phyloP scores from a whole-genome alignment of 2,329 filamentous ascomycete species.

The Nigrospora oryzae region DNA sequence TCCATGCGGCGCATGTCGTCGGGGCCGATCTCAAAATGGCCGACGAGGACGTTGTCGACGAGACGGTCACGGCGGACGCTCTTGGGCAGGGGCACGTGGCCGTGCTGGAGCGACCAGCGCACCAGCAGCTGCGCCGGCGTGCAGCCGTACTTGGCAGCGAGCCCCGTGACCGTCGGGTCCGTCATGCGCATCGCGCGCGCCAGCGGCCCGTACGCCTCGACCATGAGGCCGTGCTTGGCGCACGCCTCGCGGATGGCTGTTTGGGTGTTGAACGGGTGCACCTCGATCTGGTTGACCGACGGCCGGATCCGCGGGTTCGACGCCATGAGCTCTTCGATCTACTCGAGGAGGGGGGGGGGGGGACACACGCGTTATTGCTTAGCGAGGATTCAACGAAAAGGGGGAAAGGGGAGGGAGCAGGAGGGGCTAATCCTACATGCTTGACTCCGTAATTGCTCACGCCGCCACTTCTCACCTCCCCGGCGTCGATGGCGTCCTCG shows the following conservation, averaged over 20 bases:
- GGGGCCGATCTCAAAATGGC: constrained; percentile 50
- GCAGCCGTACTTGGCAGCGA: constrained; percentile 62
- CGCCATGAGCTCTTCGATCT: constrained; percentile 62
- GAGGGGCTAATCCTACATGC: constrained; percentile 43
- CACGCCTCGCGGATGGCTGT: constrained; percentile 59
- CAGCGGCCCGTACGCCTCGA: constrained; percentile 76
- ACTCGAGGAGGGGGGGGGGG: not conserved
- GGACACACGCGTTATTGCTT: not conserved
- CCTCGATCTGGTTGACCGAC: constrained; percentile 72
- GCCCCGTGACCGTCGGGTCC: constrained; percentile 50
- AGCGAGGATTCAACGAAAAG: not conserved
- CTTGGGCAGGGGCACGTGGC: constrained; percentile 67
- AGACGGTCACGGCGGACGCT: constrained; percentile 56
- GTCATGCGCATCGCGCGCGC: constrained; percentile 63
- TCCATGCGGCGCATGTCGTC: constrained; percentile 57
- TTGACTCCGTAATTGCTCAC: constrained; percentile 73
- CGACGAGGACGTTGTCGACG: constrained; percentile 54
- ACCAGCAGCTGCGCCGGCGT: constrained; percentile 68
- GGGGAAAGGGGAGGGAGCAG: not conserved
- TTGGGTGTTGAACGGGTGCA: constrained; percentile 76
- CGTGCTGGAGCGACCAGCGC: constrained; percentile 68
- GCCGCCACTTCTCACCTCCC: constrained; percentile 62
- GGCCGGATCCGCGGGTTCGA: constrained; percentile 54
- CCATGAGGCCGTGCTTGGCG: constrained; percentile 54
- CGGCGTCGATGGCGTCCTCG: constrained; percentile 65